Base-by-base conservation (phyloP, 2,329 filamentous ascomycete species). In the Ambrosiella xylebori region DNA sequence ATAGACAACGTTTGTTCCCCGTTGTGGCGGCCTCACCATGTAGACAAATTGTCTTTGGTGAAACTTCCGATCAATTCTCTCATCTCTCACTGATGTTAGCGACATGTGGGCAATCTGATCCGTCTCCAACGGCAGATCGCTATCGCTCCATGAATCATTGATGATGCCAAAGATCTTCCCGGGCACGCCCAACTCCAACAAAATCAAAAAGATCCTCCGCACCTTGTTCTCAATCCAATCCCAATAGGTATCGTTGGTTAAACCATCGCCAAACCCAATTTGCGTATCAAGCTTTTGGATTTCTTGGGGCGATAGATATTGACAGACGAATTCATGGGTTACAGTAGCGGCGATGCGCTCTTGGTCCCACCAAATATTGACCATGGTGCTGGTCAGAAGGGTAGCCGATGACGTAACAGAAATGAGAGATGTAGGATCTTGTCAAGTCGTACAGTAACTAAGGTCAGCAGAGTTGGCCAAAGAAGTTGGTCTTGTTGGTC, bases 81-180 rank as follows among this genome's bases (percentile, higher is more conserved):
- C 77, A 66, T 87, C 79, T 54, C 74, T 76, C 27, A 73, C 69
- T 19, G 76, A 74, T 0, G 80, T 80, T 49, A 88, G 71, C 37
- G 76, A 74, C 15, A 88, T 75, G 52, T 78, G 77, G 63, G 78
- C 76, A 51, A 88, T 76, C 60, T 85, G 79, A 55, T 85, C 81
- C 57, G 78, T 71, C 3, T 80, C 73, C 53, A 89, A 74, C 4
- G 86, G 86, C 47, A 90, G 72, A 69, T 90, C 85, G 57, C 80
- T 76, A 65, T 90, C 86, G 63, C 86, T 83, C 84, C 84, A 88
- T 19, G 82, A 84, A 65, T 85, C 81, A 68, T 89, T 85, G 59
- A 88, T 80, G 56, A 86, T 74, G 47, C 79, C 79, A 65, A 89
- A 89, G 61, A 89, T 88, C 66, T 85, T 82, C 63, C 86, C 82